Evolutionary conservation across 1,139 yeast species (phyloP), one percentile per base, ranked within the genome.

Genomic region (Nakaseomyces sp.): DNA sequence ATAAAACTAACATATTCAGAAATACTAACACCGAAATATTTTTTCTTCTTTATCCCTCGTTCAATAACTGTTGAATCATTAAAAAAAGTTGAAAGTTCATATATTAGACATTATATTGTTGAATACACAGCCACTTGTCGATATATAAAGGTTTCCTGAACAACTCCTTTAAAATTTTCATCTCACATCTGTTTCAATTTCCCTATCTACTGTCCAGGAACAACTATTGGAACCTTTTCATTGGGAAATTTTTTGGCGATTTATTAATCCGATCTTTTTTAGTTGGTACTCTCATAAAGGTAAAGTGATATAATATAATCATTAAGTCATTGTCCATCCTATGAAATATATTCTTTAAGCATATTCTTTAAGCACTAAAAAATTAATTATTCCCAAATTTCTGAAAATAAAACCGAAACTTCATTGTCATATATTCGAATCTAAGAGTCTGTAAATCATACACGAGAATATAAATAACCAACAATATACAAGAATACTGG

Each of bases 311-410:
- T n/a, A n/a, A n/a, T n/a, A n/a, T n/a, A 26, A 26, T 7, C 29
- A 26, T 5, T 5, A 26, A 26, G 6, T 8, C 13, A 10, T 3
- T n/a, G n/a, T 26, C n/a, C 12, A 8, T 26, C 29, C 5, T 26
- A 26, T 26, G 29, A 17, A 32, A 32, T 32, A 32, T 32, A 32
- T 32, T 32, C 36, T 18, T 32, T 13, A 32, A 32, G 36, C 36
- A 32, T 32, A 32, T 32, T 18, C 36, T 32, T 32, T 32, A 18
- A 32, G 12, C 29, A 26, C 29, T n/a, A 26, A 5, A 7, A 26
- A 5, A 8, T 8, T 26, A 26, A n/a, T 26, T 32, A 32, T 32
- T 32, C 36, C 24, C 22, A 12, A 32, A 15, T 8, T 16, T 22
- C 9, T 22, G 24, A 22, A 22, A 22, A 22, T 22, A 22, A 22